Evolutionary conservation across 352 stramenopile species (phyloP), one percentile per base, ranked within the genome.

Genomic region (Phytophthora vignae): DNA sequence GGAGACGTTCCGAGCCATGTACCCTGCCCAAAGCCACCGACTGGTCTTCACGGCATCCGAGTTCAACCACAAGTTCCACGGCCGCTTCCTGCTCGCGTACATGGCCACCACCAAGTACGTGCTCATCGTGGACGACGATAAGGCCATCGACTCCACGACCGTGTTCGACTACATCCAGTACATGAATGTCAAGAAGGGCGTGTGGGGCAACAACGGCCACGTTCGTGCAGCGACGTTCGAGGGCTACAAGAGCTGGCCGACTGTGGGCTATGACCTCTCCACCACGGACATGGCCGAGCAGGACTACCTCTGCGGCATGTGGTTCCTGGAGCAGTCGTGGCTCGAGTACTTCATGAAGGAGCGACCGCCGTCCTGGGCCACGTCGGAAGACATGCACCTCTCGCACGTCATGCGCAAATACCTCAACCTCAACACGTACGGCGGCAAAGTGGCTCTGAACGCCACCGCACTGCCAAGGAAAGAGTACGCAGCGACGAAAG

Each of bases 341-440:
- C 77, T 87, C 57, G 79, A 87, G 69, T 85, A 84, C 49, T 87
- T 87, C 42, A 64, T 77, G 17, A 85, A 85, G 48, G 79, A 87
- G 55, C 75, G 77, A 4, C 65, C 67, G 46, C 77, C 79, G 14
- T 77, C 72, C 15, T 87, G 77, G 77, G 72, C 67, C 14, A 87
- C 79, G 11, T 68, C 79, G 1, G 79, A 87, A 19, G 77, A 87
- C 15, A 90, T 89, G 81, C 83, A 90, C 29, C 60, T 89, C 10
- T 89, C 79, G 14, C 79, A 90, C n/a, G 79, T 89, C 4, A 79
- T 89, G 77, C 76, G 81, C 46, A 90, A 90, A 55, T 89, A 44
- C 36, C 66, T 90, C 4, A 90, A 88, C 15, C 38, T 90, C 8
- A 89, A 90, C 72, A 87, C 77, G 52, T 90, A 91, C 62, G 81